Conservation (phyloP, 2,329 filamentous ascomycete genomes). For the Ascochyta koolunga region DNA sequence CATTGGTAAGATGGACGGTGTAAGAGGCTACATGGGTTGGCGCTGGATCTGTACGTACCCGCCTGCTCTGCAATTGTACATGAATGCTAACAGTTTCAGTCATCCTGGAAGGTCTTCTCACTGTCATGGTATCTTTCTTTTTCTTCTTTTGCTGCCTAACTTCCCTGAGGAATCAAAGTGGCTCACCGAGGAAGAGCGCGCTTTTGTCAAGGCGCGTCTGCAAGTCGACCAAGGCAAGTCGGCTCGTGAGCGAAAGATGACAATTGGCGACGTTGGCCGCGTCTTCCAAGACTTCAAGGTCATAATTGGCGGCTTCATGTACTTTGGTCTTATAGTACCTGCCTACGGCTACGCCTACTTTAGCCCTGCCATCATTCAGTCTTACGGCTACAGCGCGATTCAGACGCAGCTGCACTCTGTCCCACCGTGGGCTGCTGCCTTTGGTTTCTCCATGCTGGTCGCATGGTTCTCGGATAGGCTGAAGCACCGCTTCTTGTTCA, state of each 20-base stretch:
- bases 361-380: conserved; percentile 55
- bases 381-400: conserved; percentile 59
- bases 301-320: conserved; percentile 58
- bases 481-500: conserved; percentile 76
- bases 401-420: conserved; percentile 62
- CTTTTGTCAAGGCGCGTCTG: conserved; percentile 55
- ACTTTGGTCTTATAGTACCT: conserved; percentile 53
- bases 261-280: conserved; percentile 49
- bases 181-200: conserved; percentile 54
- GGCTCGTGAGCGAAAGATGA: conserved; percentile 53
- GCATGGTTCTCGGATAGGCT: conserved; percentile 74
- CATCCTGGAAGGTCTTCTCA: conserved; percentile 66
- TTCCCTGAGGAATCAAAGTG: conserved; percentile 59
- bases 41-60: conserved; percentile 67
- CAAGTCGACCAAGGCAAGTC: conserved; percentile 56
- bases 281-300: conserved; percentile 59
- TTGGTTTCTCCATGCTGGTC: conserved; percentile 76
- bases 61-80: neutral
- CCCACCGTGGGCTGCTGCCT: conserved; percentile 72
- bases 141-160: conserved; percentile 57
- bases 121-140: conserved; percentile 51
- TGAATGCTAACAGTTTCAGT: conserved; percentile 43
- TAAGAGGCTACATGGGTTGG: conserved; percentile 74
- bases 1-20: conserved; percentile 84
- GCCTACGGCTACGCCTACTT: conserved; percentile 56